A percentile compares a stretch with the other conserved stretches of the same genome.
Conservation (phyloP, 768 basidiomycete genomes). For the Lactifluus rugatus region DNA sequence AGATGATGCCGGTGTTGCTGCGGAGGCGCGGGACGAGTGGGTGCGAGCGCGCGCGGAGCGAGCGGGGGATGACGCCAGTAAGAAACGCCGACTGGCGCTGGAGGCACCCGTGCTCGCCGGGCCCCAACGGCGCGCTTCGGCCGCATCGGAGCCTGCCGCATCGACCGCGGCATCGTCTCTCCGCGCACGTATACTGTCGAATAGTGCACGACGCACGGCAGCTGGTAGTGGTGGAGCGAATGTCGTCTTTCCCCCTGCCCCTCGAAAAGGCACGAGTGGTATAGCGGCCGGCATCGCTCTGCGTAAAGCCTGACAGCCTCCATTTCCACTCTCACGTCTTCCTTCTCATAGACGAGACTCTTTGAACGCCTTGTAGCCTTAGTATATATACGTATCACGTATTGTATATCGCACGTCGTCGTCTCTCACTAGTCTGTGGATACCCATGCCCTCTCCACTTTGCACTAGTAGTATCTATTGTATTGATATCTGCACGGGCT, state of each 20-base stretch:
- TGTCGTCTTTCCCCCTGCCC: background rate
- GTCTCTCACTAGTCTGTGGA: background rate
- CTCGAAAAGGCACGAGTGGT: constrained; percentile 3
- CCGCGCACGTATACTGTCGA: constrained; percentile 16
- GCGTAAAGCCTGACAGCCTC: constrained; percentile 5
- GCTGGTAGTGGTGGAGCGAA: background rate
- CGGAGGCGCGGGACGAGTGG: constrained; percentile 58
- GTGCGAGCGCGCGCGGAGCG: constrained; percentile 40
- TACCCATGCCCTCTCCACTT: background rate
- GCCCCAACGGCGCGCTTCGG: background rate
- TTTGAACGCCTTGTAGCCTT: constrained; percentile 10
- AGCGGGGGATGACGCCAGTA: constrained; percentile 33
- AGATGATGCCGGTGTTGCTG: constrained; percentile 43
- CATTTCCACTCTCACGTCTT: background rate
- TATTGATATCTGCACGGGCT: background rate
- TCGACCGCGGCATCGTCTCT: constrained; percentile 11
- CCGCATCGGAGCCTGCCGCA: background rate
- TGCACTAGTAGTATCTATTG: background rate
- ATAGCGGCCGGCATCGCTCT: constrained; percentile 9
- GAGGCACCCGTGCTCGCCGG: constrained; percentile 11
- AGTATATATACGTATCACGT: no score
- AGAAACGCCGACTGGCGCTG: constrained; percentile 35
- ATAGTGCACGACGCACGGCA: constrained; percentile 11
- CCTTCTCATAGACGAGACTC: background rate
- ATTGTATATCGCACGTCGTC: background rate